Evolutionary conservation across 1,139 yeast genomes (phyloP), one percentile per base, ranked within the genome.

Genomic region (Taphrina deformans): DNA sequence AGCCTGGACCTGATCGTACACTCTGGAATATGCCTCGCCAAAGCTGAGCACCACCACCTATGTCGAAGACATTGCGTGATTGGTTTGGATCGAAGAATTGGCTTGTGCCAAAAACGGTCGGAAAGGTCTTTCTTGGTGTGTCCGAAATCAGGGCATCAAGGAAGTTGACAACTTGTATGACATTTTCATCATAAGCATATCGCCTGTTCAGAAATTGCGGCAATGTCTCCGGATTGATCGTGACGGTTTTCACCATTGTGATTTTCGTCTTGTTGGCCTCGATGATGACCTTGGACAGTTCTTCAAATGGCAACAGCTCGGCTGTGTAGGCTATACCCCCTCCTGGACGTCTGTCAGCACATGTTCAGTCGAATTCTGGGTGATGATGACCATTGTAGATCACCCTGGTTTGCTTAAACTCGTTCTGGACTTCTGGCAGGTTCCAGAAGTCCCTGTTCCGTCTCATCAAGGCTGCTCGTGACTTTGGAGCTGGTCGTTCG

Each of bases 11-110:
- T n/a, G 67, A 67, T 9, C 70, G 67, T 21, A 67, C 67, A 33
- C 67, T 53, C 53, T 68, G 70, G 61, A 67, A 68, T 48, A 68
- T 63, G 14, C 70, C 70, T 31, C 66, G 66, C 68, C 67, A 67
- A 3, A 68, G 67, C 41, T 67, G 66, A 9, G 68, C 59, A 26
- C 69, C 70, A 48, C 67, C 69, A 9, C 55, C 66, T 5, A 68
- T 59, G 14, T 66, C 62, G 29, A 53, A 63, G 27, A 59, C 63
- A n/a, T 59, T 59, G 10, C 46, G 50, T 29, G 33, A 24, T 23
- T 38, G 24, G 40, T 7, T 18, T 2, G 52, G 55, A 10, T 58
- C 68, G 10, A 55, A 50, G 55, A 58, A 67, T 31, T 62, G 66
- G 55, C 56, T 66, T 5, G 62, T 51, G 44, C 67, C 59, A 33